Evolutionary conservation across 225 moss, liverwort and hornwort species (phyloP), one percentile per base, ranked within the genome.

Genomic region (Pleurozium schreberi): DNA sequence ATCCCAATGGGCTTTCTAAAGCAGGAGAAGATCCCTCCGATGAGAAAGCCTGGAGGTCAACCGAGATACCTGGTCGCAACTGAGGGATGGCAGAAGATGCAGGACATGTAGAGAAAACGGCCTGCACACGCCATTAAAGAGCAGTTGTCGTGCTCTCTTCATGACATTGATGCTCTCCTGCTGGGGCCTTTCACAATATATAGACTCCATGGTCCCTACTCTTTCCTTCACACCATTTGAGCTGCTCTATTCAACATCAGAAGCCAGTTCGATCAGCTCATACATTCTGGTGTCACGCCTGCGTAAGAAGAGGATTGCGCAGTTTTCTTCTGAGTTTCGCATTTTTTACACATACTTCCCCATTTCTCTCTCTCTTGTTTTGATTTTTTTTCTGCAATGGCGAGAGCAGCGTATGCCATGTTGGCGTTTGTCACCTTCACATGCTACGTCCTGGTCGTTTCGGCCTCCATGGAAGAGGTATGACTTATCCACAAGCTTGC

Each of bases 1-100:
- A 96, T 86, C 96, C 98, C 27, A 88, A 93, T 50, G 98, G 96
- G 17, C 91, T 98, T 53, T 91, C 94, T 25, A 95, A 94, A 87
- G 64, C 90, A 73, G 95, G 92, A 88, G 94, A 93, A 19, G 87
- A 95, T 67, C 88, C 60, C 53, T 91, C 94, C 12, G 92, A 91
- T 52, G 89, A 92, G 50, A 88, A 94, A 42, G 91, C 93, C 26
- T 96, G 96, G 96, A 73, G 73, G 91, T 89, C 90, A 90, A 83
- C 86, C 70, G 83, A 58, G 79, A 88, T 79, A 50, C 64, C 83
- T 83, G 86, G 92, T 90, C 65, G 61, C 85, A 26, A 21, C 77
- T 75, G 74, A 30, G 84, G 59, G 58, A 28, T 76, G 83, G 61
- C 90, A 92, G 90, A 78, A 34, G 64, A 40, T 55, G 80, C 71